These are phyloP conservation scores for Adansonia grandidieri DNA, from an alignment of 441 rosid species.

Conservation along the genomic window DNA sequence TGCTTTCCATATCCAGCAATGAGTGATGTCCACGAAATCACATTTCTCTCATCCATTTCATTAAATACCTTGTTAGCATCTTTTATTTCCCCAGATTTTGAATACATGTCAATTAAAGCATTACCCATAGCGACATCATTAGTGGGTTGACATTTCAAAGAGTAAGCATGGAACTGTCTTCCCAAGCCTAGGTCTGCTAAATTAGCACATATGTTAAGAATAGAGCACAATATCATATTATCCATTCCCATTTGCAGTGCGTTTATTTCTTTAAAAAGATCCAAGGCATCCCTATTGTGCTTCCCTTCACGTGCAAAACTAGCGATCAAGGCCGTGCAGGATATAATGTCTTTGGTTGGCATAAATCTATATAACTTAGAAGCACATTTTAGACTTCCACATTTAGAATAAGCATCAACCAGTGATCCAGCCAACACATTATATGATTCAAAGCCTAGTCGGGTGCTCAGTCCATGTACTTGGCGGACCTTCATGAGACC, in stretches of 20 bases:
- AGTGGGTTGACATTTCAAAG: slow-evolving; percentile 48
- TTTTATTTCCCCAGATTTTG: slow-evolving; percentile 73
- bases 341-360: slow-evolving; percentile 52
- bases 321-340: slow-evolving; percentile 67
- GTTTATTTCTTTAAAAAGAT: slow-evolving; percentile 59
- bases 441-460: slow-evolving; percentile 48
- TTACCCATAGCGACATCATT: slow-evolving; percentile 62
- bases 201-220: slow-evolving; percentile 66
- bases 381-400: slow-evolving; percentile 56
- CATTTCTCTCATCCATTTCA: slow-evolving; percentile 69
- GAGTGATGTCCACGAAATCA: slow-evolving; percentile 83
- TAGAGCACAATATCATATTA: slow-evolving; percentile 52
- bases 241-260: slow-evolving; percentile 50
- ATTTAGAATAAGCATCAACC: slow-evolving; percentile 66
- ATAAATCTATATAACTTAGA: slow-evolving; percentile 40
- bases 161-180: slow-evolving; percentile 65
- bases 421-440: slow-evolving; percentile 55
- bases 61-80: slow-evolving; percentile 63
- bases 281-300: slow-evolving; percentile 43
- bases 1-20: slow-evolving; percentile 75
- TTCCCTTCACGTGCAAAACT: slow-evolving; percentile 48
- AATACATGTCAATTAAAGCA: slow-evolving; percentile 79
- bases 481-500: slow-evolving; percentile 44
- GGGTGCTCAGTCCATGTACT: slow-evolving; percentile 57
- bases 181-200: slow-evolving; percentile 51